Evolutionary conservation across 352 stramenopile genomes (phyloP), one percentile per base, ranked within the genome.

Genomic region (Aphanomyces cochlioides): DNA sequence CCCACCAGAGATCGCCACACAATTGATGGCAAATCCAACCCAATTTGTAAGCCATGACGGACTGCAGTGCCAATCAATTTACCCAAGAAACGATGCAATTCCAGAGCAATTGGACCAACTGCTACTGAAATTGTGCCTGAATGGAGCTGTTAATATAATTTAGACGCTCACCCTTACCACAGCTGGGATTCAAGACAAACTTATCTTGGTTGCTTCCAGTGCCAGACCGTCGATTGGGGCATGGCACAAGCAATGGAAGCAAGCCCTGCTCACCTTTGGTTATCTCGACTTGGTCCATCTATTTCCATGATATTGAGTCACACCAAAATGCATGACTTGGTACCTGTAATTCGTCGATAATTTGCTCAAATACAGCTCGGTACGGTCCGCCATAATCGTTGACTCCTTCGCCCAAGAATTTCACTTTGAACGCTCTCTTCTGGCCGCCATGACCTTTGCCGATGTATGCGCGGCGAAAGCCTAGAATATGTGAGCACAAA

Each of bases 321-420:
- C 15, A 1, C 12, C 59, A 50, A 50, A 15, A 19, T 58, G 34
- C 59, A 67, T 19, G 13, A 65, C 59, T 60, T 60, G 1, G 1
- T 15, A 61, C 43, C 56, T 97, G 88, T 37, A 98, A 75, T 77
- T 99, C 96, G 50, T 96, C 84, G 7, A 98, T 86, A 53, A 98
- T 89, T 77, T 99, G 95, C 73, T 98, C 96, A 75, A 99, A 99
- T 3, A 98, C 90, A 28, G 98, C 96, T 47, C 97, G 84, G 80
- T 99, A 99, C 15, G 97, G 97, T 4, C 97, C 97, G 65, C 96
- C 98, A 67, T 99, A 98, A 80, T 99, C 97, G 76, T 99, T 98
- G 36, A 99, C 97, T 54, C 97, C 96, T 78, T 99, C 97, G 64
- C 96, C 96, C 50, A 99, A 80, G 57, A 99, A 97, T 73, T 99